A percentile compares a stretch with the other conserved stretches of the same genome.
Evolutionary conservation across 2,329 filamentous ascomycete genomes (phyloP).

Genomic region (Pyrenochaeta sp.): DNA sequence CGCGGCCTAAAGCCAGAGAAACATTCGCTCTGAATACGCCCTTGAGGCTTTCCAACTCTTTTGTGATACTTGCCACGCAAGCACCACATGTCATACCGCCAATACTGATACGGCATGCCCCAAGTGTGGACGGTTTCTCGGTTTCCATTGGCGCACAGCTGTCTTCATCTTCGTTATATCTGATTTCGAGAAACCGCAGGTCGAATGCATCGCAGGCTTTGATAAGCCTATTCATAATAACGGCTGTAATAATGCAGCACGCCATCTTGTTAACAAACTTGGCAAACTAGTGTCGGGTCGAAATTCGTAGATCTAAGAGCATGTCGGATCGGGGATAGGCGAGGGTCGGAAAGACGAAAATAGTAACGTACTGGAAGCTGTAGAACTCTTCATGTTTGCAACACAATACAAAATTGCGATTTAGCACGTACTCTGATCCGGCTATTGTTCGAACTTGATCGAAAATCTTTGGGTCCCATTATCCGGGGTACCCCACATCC

Average conservation of each 20-base stretch:
- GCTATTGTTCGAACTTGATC: no score
- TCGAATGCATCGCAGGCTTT: conserved; percentile 20
- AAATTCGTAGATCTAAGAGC: neutral
- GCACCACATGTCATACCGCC: conserved; percentile 21
- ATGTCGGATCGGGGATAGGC: neutral
- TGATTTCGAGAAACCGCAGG: conserved; percentile 15
- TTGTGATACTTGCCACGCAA: conserved; percentile 8
- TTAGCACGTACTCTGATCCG: no score
- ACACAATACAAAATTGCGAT: neutral
- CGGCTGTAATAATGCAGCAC: conserved; percentile 18
- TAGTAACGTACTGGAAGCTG: neutral
- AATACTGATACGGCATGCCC: conserved; percentile 10
- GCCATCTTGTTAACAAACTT: conserved; percentile 7
- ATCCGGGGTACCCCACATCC: neutral
- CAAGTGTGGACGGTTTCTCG: neutral
- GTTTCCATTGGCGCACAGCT: conserved; percentile 1
- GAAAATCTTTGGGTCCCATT: neutral
- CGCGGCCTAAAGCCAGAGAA: conserved; percentile 7
- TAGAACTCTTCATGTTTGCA: neutral
- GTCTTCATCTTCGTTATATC: conserved; percentile 17
- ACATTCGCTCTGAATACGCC: conserved; percentile 10
- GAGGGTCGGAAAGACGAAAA: neutral
- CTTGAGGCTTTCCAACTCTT: conserved; percentile 3
- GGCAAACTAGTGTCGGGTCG: neutral
- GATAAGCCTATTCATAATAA: conserved; percentile 19